Percentiles rank a stretch among this genome's conserved stretches.
Evolutionary conservation across 768 basidiomycete species (phyloP).

Genomic region (Suillus spraguei): DNA sequence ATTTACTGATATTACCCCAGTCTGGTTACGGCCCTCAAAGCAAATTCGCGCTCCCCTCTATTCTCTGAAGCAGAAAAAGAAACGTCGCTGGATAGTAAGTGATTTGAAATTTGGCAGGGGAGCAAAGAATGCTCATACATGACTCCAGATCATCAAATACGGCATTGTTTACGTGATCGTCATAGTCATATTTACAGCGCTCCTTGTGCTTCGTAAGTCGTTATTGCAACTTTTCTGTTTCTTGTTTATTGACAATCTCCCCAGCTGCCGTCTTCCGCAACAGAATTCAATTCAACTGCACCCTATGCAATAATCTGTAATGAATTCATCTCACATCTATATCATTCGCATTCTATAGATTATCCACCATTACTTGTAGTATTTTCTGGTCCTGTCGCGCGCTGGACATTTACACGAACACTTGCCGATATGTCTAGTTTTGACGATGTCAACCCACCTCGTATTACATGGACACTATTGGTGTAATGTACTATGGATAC

Average conservation of each 20-base stretch:
- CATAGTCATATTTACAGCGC: constrained; percentile 69
- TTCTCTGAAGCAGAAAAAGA: constrained; percentile 85
- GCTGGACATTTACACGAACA: constrained; percentile 12
- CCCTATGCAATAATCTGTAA: constrained; percentile 69
- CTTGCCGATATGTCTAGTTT: constrained; percentile 11
- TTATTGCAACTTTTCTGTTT: constrained; percentile 12
- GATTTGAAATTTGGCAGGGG: constrained; percentile 8
- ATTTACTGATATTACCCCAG: constrained; percentile 41
- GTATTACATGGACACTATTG: constrained; percentile 16
- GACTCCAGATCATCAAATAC: constrained; percentile 75
- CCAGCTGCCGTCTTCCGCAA: constrained; percentile 65
- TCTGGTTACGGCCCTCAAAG: constrained; percentile 95
- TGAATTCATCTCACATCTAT: constrained; percentile 29
- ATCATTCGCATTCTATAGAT: constrained; percentile 30
- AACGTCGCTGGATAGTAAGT: constrained; percentile 87
- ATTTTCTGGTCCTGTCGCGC: constrained; percentile 11
- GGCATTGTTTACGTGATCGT: constrained; percentile 73
- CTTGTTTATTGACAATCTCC: constrained; percentile 14
- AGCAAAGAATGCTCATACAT: constrained; percentile 16
- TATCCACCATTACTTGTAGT: constrained; percentile 34
- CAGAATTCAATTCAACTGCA: constrained; percentile 61
- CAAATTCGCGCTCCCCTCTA: constrained; percentile 93
- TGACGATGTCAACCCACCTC: constrained; percentile 10
- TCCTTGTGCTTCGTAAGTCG: constrained; percentile 78
- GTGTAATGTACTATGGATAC: constrained; percentile 17